A percentile compares a stretch with the other conserved stretches of the same genome.
phyloP scores from a whole-genome alignment of 2,329 filamentous ascomycete genomes.

The Trichothecium roseum region DNA sequence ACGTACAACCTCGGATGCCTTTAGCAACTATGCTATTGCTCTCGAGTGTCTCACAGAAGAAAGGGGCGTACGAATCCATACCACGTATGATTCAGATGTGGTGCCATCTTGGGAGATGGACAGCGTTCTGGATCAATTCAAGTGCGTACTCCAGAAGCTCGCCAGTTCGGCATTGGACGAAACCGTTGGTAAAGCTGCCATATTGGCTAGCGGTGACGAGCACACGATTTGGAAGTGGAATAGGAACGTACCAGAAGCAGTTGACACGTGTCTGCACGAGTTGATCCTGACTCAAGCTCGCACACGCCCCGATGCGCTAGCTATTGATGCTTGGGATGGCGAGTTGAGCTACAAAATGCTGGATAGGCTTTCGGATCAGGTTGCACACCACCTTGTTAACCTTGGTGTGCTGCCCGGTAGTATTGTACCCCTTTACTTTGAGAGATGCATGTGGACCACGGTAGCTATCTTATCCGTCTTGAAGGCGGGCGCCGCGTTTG shows the following conservation, averaged over 20 bases:
- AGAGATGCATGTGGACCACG: constrained; percentile 8
- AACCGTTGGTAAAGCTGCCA: not conserved
- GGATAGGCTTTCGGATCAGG: not conserved
- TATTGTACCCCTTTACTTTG: constrained; percentile 9
- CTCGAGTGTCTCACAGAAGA: not conserved
- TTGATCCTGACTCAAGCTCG: constrained; percentile 1
- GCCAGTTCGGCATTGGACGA: not conserved
- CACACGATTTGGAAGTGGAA: constrained; percentile 1
- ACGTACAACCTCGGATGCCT: too few species aligned
- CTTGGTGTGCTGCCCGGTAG: constrained; percentile 5
- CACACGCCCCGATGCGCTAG: constrained; percentile 16
- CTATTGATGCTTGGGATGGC: constrained; percentile 33
- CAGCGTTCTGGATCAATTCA: too few species aligned
- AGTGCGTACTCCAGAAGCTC: too few species aligned
- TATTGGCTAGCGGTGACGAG: not conserved
- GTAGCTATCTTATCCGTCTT: constrained; percentile 10
- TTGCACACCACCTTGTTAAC: not conserved
- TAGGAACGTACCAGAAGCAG: not conserved
- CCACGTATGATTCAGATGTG: not conserved
- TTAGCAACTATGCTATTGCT: not conserved
- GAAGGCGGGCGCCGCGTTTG: constrained; percentile 13
- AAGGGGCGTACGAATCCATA: not conserved
- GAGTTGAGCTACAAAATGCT: constrained; percentile 2
- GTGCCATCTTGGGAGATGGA: not conserved
- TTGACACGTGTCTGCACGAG: constrained; percentile 1